These are phyloP conservation scores for Fusarium sterilihyphosum DNA, from an alignment of 2,329 filamentous ascomycete genomes.

Conservation along the genomic window DNA sequence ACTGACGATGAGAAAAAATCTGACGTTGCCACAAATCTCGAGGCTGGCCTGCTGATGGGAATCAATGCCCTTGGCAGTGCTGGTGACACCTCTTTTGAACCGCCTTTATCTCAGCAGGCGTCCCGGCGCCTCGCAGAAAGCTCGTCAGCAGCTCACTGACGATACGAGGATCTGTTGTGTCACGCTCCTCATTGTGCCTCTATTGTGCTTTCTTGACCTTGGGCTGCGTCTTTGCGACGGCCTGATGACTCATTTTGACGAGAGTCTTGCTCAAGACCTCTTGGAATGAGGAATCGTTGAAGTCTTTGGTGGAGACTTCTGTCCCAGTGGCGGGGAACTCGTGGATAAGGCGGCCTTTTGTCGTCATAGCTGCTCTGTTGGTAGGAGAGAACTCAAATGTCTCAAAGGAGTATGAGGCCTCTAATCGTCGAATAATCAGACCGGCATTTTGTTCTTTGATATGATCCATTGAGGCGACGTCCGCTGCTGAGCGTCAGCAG, in stretches of 20 bases:
- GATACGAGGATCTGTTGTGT: constrained; percentile 60
- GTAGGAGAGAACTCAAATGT: background rate
- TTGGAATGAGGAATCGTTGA: background rate
- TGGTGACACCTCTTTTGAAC: constrained; percentile 63
- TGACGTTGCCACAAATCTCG: no score
- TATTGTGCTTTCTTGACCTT: constrained; percentile 49
- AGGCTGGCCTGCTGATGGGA: no score
- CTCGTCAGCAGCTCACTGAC: constrained; percentile 60
- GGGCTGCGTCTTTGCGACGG: background rate
- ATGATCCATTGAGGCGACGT: background rate
- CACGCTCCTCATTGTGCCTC: constrained; percentile 54
- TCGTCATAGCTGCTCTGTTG: background rate
- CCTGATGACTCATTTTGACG: background rate
- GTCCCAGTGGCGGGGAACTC: background rate
- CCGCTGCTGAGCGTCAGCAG: background rate
- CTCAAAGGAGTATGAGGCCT: background rate
- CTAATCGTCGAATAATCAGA: accelerated
- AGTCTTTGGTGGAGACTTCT: background rate
- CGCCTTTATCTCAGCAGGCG: constrained; percentile 25
- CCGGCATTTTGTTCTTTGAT: background rate
- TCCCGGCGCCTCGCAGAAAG: constrained; percentile 52
- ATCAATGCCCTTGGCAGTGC: no score
- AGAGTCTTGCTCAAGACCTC: background rate
- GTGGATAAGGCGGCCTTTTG: background rate
- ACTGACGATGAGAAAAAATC: no score